Evolutionary conservation across 2,329 filamentous ascomycete genomes (phyloP), one percentile per base, ranked within the genome.

Genomic region (Colletotrichum cereale): DNA sequence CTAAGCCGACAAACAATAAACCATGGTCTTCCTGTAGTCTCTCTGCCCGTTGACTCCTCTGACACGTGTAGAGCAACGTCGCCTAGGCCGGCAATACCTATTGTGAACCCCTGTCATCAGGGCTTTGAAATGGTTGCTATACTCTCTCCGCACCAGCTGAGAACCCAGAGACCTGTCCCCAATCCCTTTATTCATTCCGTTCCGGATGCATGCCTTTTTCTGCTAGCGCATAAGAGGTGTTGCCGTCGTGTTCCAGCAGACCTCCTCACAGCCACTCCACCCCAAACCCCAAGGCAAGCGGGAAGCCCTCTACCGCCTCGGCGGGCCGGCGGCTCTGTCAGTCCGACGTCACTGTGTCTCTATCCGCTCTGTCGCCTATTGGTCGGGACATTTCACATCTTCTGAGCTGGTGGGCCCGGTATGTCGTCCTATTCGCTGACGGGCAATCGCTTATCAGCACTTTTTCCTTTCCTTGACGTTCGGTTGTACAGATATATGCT

Each of bases 321-420:
- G 21, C 68, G 68, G 68, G 34, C 68, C 68, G 68, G 34, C 68
- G 68, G 68, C 64, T 44, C 42, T 57, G 7, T 34, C 6, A 18
- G 40, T 10, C 64, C 64, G 48, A 31, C 18, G 14, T 34, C 47
- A 16, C 21, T 40, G n/a, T 16, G 60, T 21, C 61, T 56, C 40
- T 42, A 55, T 12, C 6, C 56, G 56, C 38, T 6, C 21, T 40
- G 18, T 21, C 18, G 10, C 31, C 36, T 6, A 71, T 71, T 68
- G 68, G 57, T 55, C 44, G 57, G 65, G 42, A 58, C 62, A 62
- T 53, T 4, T 62, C 21, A 36, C 24, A 7, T 29, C 31, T 24
- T 57, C 16, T 21, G n/a, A 34, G 29, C 21, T 8, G 8, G 18
- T 24, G 14, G 16, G 42, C 8, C 10, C 65, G 38, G 64, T 18